These are phyloP conservation scores for Yarrowia sp. DNA, from an alignment of 805 yeast species.

Conservation along the genomic window DNA sequence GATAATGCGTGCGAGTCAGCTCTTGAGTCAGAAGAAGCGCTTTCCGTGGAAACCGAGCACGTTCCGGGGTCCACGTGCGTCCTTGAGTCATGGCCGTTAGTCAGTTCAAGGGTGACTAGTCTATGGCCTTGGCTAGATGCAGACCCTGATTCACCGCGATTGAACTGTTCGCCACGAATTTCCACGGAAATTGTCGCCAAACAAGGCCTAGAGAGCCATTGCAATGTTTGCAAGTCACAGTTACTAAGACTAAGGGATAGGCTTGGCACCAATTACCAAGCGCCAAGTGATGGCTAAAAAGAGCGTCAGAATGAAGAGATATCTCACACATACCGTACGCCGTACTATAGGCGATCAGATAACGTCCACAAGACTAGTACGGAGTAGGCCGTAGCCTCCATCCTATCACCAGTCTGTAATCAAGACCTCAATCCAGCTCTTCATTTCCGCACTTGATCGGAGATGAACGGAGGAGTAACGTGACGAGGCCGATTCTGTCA, in stretches of 20 bases:
- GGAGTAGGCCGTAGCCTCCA: too few relatives aligned
- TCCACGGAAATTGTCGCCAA: not conserved
- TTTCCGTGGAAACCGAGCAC: not conserved
- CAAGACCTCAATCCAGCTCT: too few relatives aligned
- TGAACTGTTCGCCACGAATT: not conserved
- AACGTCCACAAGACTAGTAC: too few relatives aligned
- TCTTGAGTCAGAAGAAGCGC: not conserved
- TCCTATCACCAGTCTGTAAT: too few relatives aligned
- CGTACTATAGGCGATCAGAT: not conserved
- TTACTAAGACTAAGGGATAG: not conserved
- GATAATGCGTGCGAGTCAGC: not conserved
- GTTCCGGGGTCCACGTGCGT: constrained; percentile 16
- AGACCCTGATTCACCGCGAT: not conserved
- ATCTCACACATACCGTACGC: too few relatives aligned
- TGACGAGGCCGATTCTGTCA: not conserved
- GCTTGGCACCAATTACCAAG: constrained; percentile 17
- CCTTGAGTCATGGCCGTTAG: constrained; percentile 11
- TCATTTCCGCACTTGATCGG: not conserved
- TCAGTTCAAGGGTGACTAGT: not conserved
- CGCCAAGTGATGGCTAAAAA: constrained; percentile 4
- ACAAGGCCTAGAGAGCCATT: too few relatives aligned
- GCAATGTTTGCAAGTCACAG: not conserved
- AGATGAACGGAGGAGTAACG: not conserved
- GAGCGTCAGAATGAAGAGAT: not conserved
- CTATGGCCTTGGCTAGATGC: not conserved